Evolutionary conservation across 768 basidiomycete species (phyloP).

Genomic region (Calvatia gigantea): DNA sequence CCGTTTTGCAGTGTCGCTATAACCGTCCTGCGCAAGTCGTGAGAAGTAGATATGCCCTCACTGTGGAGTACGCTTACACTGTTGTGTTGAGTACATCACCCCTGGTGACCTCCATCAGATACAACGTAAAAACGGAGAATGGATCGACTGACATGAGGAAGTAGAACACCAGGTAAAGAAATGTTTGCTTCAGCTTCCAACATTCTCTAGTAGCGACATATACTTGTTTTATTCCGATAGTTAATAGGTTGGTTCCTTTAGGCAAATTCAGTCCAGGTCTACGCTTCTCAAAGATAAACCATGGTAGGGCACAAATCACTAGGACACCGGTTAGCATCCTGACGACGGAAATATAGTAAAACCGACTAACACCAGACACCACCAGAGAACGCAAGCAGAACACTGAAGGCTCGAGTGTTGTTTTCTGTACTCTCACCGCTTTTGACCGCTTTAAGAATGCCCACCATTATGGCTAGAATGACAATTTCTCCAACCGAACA

Average conservation of each 20-base stretch:
- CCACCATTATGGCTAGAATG: slow-evolving; percentile 70
- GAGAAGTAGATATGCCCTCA: neutral
- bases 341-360: neutral
- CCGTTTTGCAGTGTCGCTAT: slow-evolving; percentile 70
- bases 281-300: slow-evolving; percentile 69
- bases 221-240: slow-evolving; percentile 67
- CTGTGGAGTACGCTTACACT: slow-evolving; percentile 41
- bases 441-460: slow-evolving; percentile 65
- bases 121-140: neutral
- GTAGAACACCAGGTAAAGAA: slow-evolving; percentile 71
- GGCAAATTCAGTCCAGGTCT: slow-evolving; percentile 64
- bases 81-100: slow-evolving; percentile 75
- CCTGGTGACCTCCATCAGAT: slow-evolving; percentile 31
- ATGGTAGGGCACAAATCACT: slow-evolving; percentile 69
- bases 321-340: neutral
- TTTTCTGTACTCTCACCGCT: slow-evolving; percentile 61
- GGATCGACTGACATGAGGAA: slow-evolving; percentile 59
- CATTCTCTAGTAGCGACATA: slow-evolving; percentile 62
- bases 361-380: slow-evolving; percentile 63
- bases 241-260: slow-evolving; percentile 48
- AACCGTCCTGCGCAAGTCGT: slow-evolving; percentile 47
- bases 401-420: slow-evolving; percentile 73
- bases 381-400: slow-evolving; percentile 75
- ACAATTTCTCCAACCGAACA: slow-evolving; percentile 69
- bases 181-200: slow-evolving; percentile 66